Percentiles rank a stretch among this genome's conserved stretches.
Conservation (phyloP, 441 rosid species). For the Daphne laureola region DNA sequence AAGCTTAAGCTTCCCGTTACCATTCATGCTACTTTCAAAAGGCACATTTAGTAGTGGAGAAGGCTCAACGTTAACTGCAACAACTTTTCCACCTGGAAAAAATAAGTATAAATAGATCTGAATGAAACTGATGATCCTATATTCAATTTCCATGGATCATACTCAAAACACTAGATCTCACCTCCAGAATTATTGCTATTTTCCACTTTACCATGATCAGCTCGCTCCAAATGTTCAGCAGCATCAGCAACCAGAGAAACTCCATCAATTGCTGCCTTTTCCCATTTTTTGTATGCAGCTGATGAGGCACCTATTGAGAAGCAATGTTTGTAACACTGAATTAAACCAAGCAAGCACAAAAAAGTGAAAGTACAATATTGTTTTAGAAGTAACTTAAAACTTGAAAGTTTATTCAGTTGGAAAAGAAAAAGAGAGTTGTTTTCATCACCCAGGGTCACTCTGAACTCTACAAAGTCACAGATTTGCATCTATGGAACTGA, state of each 20-base stretch:
- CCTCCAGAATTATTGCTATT: slow-evolving; percentile 33
- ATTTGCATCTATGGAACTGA: too few species aligned
- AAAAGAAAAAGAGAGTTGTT: too few species aligned
- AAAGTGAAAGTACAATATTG: too few species aligned
- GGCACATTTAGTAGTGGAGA: slow-evolving; percentile 39
- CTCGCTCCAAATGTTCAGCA: slow-evolving; percentile 91
- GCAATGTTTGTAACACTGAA: too few species aligned
- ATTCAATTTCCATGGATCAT: slow-evolving; percentile 14
- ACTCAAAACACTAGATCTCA: slow-evolving; percentile 19
- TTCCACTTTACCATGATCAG: slow-evolving; percentile 39
- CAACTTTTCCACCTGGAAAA: slow-evolving; percentile 34
- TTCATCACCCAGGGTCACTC: too few species aligned
- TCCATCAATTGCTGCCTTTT: slow-evolving; percentile 96
- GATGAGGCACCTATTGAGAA: slow-evolving; percentile 36
- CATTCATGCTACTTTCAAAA: slow-evolving; percentile 39
- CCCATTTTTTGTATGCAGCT: slow-evolving; percentile 89
- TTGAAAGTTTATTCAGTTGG: too few species aligned
- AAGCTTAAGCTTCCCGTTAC: slow-evolving; percentile 73
- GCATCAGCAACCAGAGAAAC: slow-evolving; percentile 99
- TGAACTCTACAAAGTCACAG: too few species aligned
- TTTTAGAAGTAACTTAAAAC: too few species aligned
- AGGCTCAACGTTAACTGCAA: slow-evolving; percentile 30
- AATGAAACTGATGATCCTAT: slow-evolving; percentile 12
- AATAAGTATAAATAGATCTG: slow-evolving; percentile 18
- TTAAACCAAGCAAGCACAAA: too few species aligned